Base-by-base conservation (phyloP, 352 stramenopile genomes). In the Blastocystis sp. region DNA sequence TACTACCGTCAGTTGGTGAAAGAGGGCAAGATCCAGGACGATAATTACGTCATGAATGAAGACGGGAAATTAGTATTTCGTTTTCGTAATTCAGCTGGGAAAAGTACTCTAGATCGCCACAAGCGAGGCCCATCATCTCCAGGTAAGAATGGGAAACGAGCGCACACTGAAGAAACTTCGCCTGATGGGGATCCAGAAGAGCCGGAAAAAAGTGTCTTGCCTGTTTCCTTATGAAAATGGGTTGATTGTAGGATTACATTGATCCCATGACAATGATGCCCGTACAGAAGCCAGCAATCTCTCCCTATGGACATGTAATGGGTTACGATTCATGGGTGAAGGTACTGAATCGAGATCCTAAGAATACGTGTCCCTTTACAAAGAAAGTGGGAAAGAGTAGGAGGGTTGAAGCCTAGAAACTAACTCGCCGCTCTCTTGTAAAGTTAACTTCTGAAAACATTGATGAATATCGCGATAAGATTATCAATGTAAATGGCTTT, bases 1-100 rank as follows among this genome's bases (percentile, higher is more conserved):
- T 91, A 69, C 47, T 91, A 91, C 65, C 76, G 90, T 18, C 78
- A 91, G 26, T 65, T 91, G 43, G 75, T 91, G 13, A 50, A 79
- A 24, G 66, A 91, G 50, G 89, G 89, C n/a, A 50, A 90, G 63
- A 90, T 91, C 18, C 55, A 85, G 7, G 90, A 91, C 53, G 81
- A 88, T 3, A 91, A 91, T 30, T 91, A 91, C 55, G 16, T 47
- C n/a, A 50, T 75, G 8, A 82, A 87, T 30, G 39, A 39, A 2
- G 66, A 79, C n/a, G 90, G 90, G 56, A 87, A 91, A 50, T 66
- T 90, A 24, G 90, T 91, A 9, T 90, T 91, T 43, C 59, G 34
- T 1, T 76, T 89, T 45, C 63, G 78, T 9, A 59, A 89, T 34
- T 53, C 34, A 30, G 56, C 73, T 18, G 78, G 78, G n/a, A 73